Conservation (phyloP, 257 asterid species). For the Solanum lycopersicoides region DNA sequence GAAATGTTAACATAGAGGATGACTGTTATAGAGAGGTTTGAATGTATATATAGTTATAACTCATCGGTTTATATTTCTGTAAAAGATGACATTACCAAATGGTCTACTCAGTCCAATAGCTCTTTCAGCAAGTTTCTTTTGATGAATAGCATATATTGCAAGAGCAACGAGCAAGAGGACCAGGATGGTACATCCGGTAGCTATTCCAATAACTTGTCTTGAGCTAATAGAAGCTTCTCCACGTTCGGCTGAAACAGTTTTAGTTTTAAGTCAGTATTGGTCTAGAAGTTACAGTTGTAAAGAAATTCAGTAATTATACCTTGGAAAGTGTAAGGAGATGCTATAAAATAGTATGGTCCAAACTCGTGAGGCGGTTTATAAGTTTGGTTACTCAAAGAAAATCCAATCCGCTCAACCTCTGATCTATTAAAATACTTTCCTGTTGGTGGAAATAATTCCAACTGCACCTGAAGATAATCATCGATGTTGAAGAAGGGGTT, state of each 20-base stretch:
- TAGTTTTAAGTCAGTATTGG: not conserved
- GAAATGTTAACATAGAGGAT: not conserved
- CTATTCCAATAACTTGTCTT: conserved; percentile 49
- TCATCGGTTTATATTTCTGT: rapidly evolving
- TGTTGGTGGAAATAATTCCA: conserved; percentile 60
- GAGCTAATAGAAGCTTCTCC: conserved; percentile 34
- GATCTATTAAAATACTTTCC: conserved; percentile 61
- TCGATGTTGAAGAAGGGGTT: conserved; percentile 76
- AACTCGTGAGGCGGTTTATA: conserved; percentile 83
- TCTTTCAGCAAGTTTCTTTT: conserved; percentile 78
- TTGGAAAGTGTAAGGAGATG: conserved; percentile 54
- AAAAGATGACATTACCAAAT: conserved; percentile 45
- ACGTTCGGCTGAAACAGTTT: conserved; percentile 31
- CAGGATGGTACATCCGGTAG: conserved; percentile 55
- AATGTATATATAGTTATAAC: not conserved
- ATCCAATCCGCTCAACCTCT: conserved; percentile 71
- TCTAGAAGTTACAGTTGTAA: not conserved
- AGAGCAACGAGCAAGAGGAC: conserved; percentile 53
- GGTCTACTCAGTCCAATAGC: conserved; percentile 76
- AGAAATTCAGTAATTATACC: conserved; percentile 19
- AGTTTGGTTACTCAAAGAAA: conserved; percentile 74
- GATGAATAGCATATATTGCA: conserved; percentile 58
- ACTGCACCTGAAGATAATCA: conserved; percentile 84
- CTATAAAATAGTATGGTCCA: conserved; percentile 89
- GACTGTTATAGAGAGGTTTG: not conserved